phyloP scores from a whole-genome alignment of 1,139 yeast species.

The Blastobotrys ciferrii region DNA sequence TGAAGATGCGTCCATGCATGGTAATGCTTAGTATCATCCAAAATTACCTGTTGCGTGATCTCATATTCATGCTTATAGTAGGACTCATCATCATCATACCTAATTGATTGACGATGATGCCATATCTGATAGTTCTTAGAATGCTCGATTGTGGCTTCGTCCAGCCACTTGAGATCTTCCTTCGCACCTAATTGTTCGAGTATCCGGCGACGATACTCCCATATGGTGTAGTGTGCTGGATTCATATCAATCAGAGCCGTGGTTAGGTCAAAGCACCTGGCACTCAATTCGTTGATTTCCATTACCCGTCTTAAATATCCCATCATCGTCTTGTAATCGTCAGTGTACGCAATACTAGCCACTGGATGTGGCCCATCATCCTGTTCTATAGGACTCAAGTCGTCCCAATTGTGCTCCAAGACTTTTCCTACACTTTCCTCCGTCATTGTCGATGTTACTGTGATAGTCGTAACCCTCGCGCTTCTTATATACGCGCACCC shows the following conservation, averaged over 20 bases:
- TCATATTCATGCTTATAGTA: conserved; percentile 57
- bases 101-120: conserved; percentile 70
- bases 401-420: conserved; percentile 33
- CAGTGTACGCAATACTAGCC: conserved; percentile 75
- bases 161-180: conserved; percentile 62
- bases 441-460: not conserved
- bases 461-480: not conserved
- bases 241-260: conserved; percentile 59
- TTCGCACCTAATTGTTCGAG: conserved; percentile 40
- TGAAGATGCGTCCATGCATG: conserved; percentile 94
- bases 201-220: conserved; percentile 72
- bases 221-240: conserved; percentile 90
- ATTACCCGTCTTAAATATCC: conserved; percentile 63
- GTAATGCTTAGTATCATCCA: conserved; percentile 82
- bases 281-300: conserved; percentile 59
- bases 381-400: conserved; percentile 34
- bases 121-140: conserved; percentile 95
- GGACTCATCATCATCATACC: conserved; percentile 16
- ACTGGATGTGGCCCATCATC: conserved; percentile 48
- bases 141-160: conserved; percentile 66
- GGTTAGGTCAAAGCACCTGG: conserved; percentile 69
- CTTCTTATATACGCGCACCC: not conserved
- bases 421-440: conserved; percentile 12
- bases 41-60: conserved; percentile 62
- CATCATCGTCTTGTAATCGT: conserved; percentile 62